A percentile compares a stretch with the other conserved stretches of the same genome.
Conservation (phyloP, 768 basidiomycete genomes). For the Calocybe gangraenosa region DNA sequence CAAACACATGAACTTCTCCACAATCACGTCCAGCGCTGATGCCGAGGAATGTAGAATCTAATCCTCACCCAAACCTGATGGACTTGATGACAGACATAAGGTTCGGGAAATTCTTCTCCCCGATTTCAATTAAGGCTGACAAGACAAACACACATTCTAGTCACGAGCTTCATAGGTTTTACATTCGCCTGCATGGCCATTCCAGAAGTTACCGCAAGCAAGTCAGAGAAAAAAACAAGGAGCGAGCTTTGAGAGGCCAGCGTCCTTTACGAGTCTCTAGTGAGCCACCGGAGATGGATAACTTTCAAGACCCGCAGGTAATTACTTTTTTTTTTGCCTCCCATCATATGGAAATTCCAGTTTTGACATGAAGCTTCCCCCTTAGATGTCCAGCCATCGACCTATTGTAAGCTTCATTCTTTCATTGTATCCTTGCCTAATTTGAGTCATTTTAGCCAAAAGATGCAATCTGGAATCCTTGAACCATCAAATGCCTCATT, state of each 20-base stretch:
- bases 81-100: conserved; percentile 27
- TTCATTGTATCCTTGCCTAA: too few species aligned
- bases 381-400: too few species aligned
- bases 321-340: too few species aligned
- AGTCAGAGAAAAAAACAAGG: conserved; percentile 15
- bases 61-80: conserved; percentile 26
- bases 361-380: too few species aligned
- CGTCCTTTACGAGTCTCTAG: conserved; percentile 1
- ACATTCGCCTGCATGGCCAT: conserved; percentile 23
- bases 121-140: background rate
- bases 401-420: too few species aligned
- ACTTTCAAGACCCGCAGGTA: too few species aligned
- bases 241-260: conserved; percentile 13
- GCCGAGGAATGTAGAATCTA: conserved; percentile 15
- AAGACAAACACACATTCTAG: conserved; percentile 9
- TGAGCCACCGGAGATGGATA: conserved; percentile 3
- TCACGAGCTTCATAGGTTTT: conserved; percentile 28
- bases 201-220: conserved; percentile 22
- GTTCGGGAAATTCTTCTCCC: conserved; percentile 13
- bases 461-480: too few species aligned
- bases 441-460: too few species aligned
- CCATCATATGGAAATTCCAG: too few species aligned
- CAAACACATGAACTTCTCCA: background rate
- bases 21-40: background rate
- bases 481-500: too few species aligned